phyloP scores from a whole-genome alignment of 345 rosid genomes.

The Cardamine occulta region DNA sequence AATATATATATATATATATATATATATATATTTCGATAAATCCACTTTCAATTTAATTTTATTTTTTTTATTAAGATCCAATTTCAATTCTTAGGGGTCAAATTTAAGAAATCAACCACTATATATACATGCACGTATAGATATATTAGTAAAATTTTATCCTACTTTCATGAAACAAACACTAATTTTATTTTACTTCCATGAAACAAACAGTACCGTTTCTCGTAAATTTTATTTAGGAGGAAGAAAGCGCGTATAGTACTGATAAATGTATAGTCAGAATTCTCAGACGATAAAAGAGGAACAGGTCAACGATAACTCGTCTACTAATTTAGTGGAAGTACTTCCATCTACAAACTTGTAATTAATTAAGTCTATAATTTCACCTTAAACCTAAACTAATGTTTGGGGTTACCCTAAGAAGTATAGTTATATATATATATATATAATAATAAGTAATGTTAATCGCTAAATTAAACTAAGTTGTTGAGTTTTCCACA shows the following conservation, averaged over 20 bases:
- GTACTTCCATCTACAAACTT: no score
- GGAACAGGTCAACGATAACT: not conserved
- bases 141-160: not conserved
- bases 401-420: no score
- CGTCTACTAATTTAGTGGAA: no score
- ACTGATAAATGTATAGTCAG: not conserved
- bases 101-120: not conserved
- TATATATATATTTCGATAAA: no score
- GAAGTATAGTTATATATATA: no score
- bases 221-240: no score
- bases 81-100: not conserved
- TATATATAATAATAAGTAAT: no score
- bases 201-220: not conserved
- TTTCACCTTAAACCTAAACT: no score
- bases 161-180: not conserved
- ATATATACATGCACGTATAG: not conserved
- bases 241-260: not conserved
- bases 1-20: no score
- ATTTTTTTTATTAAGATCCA: no score
- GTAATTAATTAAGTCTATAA: no score
- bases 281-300: not conserved
- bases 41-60: not conserved
- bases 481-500: not conserved
- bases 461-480: no score
- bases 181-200: not conserved